Conservation (phyloP, 2,329 filamentous ascomycete genomes). For the Cladobotryum protrusum region DNA sequence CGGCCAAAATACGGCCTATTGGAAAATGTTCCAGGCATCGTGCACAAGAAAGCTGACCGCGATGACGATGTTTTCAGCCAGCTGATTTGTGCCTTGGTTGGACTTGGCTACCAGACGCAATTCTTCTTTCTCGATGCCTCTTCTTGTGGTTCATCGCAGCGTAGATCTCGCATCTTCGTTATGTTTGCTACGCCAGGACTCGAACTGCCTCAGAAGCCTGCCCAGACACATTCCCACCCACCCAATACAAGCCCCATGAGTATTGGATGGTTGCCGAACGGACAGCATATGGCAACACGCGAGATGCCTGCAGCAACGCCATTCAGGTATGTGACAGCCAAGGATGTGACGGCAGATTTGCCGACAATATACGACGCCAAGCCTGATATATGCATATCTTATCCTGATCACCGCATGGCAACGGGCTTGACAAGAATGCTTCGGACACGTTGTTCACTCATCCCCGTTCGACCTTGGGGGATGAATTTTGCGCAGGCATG, state of each 20-base stretch:
- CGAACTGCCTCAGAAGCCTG: constrained; percentile 48
- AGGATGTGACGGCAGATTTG: constrained; percentile 52
- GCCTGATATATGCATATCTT: constrained; percentile 53
- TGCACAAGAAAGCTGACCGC: constrained; percentile 38
- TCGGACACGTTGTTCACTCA: constrained; percentile 44
- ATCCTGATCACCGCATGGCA: constrained; percentile 62
- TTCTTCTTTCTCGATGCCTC: constrained; percentile 64
- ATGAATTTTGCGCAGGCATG: constrained; percentile 47
- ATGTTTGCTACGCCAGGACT: constrained; percentile 63
- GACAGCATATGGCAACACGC: constrained; percentile 52
- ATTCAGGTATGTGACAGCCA: constrained; percentile 51
- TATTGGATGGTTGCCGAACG: constrained; percentile 55
- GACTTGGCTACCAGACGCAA: constrained; percentile 69
- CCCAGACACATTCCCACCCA: constrained; percentile 58
- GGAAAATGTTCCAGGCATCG: constrained; percentile 69
- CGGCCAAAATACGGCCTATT: constrained; percentile 68
- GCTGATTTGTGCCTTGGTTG: constrained; percentile 65
- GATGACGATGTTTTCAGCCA: constrained; percentile 65
- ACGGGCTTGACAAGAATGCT: constrained; percentile 31
- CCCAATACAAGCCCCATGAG: constrained; percentile 20
- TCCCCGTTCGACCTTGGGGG: constrained; percentile 54
- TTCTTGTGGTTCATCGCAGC: constrained; percentile 60
- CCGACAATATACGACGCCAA: constrained; percentile 57
- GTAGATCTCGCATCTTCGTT: constrained; percentile 63
- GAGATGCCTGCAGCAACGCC: constrained; percentile 40